A percentile compares a stretch with the other conserved stretches of the same genome.
Conservation (phyloP, 495 filamentous ascomycete genomes). For the Extremus antarcticus region DNA sequence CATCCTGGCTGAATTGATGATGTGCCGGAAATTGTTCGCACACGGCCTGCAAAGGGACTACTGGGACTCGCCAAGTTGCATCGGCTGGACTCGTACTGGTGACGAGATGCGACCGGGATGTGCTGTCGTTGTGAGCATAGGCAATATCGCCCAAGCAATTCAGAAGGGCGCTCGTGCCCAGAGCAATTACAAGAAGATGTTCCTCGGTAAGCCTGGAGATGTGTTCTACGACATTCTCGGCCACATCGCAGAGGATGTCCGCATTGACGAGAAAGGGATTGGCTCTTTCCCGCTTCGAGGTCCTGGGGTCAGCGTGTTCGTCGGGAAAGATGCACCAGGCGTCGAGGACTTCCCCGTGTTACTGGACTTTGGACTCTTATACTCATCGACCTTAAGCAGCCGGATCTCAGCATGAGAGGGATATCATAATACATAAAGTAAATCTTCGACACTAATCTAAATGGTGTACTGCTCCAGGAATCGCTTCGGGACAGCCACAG, state of each 20-base stretch:
- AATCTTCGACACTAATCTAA: not conserved
- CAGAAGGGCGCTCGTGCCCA: too few species aligned
- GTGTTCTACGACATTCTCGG: constrained; percentile 28
- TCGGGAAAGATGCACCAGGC: constrained; percentile 25
- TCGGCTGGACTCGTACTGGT: constrained; percentile 53
- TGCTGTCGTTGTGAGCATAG: constrained; percentile 28
- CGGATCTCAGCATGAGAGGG: too few species aligned
- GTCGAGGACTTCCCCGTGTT: constrained; percentile 25
- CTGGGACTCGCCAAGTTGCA: constrained; percentile 53
- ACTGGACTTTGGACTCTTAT: not conserved
- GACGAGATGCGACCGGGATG: constrained; percentile 19
- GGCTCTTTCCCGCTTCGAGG: constrained; percentile 26
- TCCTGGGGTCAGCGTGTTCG: constrained; percentile 24
- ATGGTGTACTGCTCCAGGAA: constrained; percentile 23
- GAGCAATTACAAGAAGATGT: constrained; percentile 23
- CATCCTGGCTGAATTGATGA: constrained; percentile 47
- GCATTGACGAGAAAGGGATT: constrained; percentile 28
- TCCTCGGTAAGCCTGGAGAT: constrained; percentile 26
- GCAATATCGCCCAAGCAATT: not conserved
- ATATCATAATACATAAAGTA: too few species aligned
- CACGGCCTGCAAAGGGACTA: constrained; percentile 61
- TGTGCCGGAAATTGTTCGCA: constrained; percentile 57
- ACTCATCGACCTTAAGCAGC: too few species aligned
- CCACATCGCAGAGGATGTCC: constrained; percentile 22
- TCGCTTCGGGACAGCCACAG: constrained; percentile 16